Conservation (phyloP, 1,284 basidiomycete genomes). For the Moesziomyces parantarcticus region DNA sequence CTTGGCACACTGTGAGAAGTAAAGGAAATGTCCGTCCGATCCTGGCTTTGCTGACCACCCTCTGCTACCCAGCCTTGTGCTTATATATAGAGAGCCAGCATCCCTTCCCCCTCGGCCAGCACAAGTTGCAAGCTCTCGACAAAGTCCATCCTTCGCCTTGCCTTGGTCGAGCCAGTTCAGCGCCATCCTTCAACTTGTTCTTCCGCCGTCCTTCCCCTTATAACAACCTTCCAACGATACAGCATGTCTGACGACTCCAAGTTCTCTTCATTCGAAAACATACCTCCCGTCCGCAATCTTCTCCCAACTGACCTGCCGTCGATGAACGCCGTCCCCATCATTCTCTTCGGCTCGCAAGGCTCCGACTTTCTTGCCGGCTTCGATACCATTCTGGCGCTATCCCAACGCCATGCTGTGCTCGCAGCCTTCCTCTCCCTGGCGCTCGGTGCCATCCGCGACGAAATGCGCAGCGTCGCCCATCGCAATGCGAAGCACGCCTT, state of each 20-base stretch:
- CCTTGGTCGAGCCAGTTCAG: neutral
- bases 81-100: neutral
- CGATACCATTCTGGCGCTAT: conserved; percentile 22
- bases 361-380: conserved; percentile 35
- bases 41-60: neutral
- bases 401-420: conserved; percentile 13
- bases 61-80: neutral
- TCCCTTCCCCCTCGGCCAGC: too few relatives aligned
- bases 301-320: neutral
- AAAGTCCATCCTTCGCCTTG: too few relatives aligned
- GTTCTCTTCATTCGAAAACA: conserved; percentile 33
- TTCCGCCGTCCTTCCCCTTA: neutral
- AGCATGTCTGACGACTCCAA: conserved; percentile 27
- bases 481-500: neutral
- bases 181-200: neutral
- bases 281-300: conserved; percentile 1
- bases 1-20: neutral
- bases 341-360: conserved; percentile 46
- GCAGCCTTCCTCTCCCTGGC: conserved; percentile 34
- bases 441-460: conserved; percentile 25
- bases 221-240: too few relatives aligned
- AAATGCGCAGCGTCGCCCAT: conserved; percentile 33
- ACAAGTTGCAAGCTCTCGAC: neutral
- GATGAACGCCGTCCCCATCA: conserved; percentile 13
- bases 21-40: too few relatives aligned